Base-by-base conservation (phyloP, 148 eudicot species). In the Cornus florida region DNA sequence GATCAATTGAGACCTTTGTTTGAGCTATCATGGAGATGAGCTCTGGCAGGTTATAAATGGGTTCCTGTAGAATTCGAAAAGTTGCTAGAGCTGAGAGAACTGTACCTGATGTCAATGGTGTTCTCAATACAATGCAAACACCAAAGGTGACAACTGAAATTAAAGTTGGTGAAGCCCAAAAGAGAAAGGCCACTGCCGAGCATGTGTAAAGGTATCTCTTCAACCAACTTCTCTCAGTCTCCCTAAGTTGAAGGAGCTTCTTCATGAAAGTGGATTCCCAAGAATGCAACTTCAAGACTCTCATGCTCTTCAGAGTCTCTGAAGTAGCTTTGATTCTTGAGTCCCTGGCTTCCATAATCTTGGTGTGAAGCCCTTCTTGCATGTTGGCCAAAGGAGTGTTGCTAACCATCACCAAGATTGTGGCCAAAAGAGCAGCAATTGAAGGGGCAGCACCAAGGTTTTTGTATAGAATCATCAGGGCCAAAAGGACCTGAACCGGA, bases 21-120 rank as follows among this genome's bases (percentile, higher is more conserved):
- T 95, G 99, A 59, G 97, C 90, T 20, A 91, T 74, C 88, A 88
- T 88, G 48, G 99, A 95, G 57, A 93, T 81, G 23, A 95, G 90
- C 88, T 95, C 97, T 0, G 97, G 98, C 46, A 95, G 88, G 78
- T 93, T 93, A 73, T 92, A 91, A 59, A 95, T 93, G 6, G 99
- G 95, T 70, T 95, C 99, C 85, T 95, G 99, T 73, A 95, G 82
- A 59, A 95, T 95, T 59, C 97, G 77, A 38, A 95, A 95, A 22
- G 99, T 93, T 9, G 99, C 97, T n/a, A 95, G 81, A 24, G 99
- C 94, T 11, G 99, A 93, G 7, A 93, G 91, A 66, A 93, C 99
- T 10, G 89, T 89, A 56, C 92, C 92, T 10, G 98, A 85, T 9
- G 90, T 93, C 41, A 95, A 85, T 19, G 99, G 97, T 14, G 95